Evolutionary conservation across 441 rosid genomes (phyloP).

Genomic region (Populus tomentosa): DNA sequence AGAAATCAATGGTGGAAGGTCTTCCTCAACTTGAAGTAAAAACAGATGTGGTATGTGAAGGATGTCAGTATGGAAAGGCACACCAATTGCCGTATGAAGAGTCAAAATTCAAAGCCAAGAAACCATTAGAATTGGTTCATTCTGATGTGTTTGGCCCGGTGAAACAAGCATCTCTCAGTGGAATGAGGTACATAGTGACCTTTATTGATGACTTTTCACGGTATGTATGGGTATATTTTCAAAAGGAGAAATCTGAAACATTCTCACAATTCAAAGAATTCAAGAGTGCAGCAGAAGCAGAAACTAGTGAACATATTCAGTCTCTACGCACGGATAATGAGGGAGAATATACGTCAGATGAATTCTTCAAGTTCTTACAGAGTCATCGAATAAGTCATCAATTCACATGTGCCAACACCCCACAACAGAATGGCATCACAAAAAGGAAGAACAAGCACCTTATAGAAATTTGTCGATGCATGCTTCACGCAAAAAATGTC

Average conservation of each 20-base stretch:
- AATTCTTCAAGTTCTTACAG: not conserved
- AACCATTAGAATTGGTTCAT: not conserved
- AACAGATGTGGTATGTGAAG: not conserved
- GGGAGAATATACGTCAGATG: not conserved
- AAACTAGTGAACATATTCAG: not conserved
- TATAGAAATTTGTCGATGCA: too few species aligned
- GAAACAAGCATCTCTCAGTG: not conserved
- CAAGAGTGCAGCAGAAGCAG: not conserved
- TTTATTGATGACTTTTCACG: too few species aligned
- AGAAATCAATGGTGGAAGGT: not conserved
- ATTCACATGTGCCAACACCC: not conserved
- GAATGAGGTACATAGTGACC: too few species aligned
- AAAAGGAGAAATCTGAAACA: conserved; percentile 4
- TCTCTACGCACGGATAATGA: not conserved
- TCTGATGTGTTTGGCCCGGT: conserved; percentile 7
- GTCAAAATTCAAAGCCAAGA: conserved; percentile 1
- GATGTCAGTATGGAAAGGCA: not conserved
- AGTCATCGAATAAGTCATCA: not conserved
- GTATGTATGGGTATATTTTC: conserved; percentile 2
- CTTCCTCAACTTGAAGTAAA: not conserved
- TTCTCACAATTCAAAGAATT: conserved; percentile 5
- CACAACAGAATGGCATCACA: too few species aligned
- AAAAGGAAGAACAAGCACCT: too few species aligned
- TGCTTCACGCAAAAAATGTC: not conserved
- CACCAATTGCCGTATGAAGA: conserved; percentile 3